Evolutionary conservation across 2,329 filamentous ascomycete genomes (phyloP).

Genomic region (Monosporascus sp.): DNA sequence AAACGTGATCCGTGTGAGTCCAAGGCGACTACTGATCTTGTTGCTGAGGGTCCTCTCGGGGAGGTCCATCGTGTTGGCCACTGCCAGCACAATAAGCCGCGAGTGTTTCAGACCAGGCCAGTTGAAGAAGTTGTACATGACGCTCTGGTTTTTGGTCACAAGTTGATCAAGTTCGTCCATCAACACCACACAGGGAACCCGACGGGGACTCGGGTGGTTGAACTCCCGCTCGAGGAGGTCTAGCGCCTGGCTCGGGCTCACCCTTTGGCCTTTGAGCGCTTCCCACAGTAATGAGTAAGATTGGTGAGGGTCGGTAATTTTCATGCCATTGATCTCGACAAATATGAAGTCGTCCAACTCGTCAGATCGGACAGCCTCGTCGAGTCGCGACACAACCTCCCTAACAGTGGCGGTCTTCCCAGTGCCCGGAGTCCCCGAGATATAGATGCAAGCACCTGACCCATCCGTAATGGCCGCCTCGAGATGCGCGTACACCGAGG

Average conservation of each 20-base stretch:
- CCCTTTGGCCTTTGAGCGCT: slow-evolving; percentile 86
- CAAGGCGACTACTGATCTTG: slow-evolving; percentile 91
- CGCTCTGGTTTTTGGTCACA: slow-evolving; percentile 96
- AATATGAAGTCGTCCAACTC: slow-evolving; percentile 98
- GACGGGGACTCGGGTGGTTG: slow-evolving; percentile 79
- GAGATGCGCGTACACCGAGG: slow-evolving; percentile 86
- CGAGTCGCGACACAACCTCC: slow-evolving; percentile 85
- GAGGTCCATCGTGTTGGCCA: slow-evolving; percentile 98
- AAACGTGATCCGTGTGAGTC: slow-evolving; percentile 92
- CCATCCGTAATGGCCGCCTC: slow-evolving; percentile 92
- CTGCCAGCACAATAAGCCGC: slow-evolving; percentile 88
- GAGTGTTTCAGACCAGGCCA: slow-evolving; percentile 93
- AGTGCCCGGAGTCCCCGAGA: slow-evolving; percentile 95
- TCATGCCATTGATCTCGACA: slow-evolving; percentile 99
- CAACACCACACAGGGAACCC: slow-evolving; percentile 91
- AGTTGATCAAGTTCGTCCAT: slow-evolving; percentile 99
- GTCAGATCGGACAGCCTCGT: slow-evolving; percentile 80
- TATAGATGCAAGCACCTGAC: slow-evolving; percentile 94
- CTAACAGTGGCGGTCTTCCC: slow-evolving; percentile 97
- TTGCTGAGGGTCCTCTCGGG: slow-evolving; percentile 95
- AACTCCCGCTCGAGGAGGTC: slow-evolving; percentile 92
- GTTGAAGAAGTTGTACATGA: slow-evolving; percentile 99
- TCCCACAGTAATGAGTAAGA: slow-evolving; percentile 96
- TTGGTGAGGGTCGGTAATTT: slow-evolving; percentile 96
- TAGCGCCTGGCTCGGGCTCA: slow-evolving; percentile 85